These are phyloP conservation scores for Ophiobolus disseminans DNA, from an alignment of 2,329 filamentous ascomycete species.

Conservation along the genomic window DNA sequence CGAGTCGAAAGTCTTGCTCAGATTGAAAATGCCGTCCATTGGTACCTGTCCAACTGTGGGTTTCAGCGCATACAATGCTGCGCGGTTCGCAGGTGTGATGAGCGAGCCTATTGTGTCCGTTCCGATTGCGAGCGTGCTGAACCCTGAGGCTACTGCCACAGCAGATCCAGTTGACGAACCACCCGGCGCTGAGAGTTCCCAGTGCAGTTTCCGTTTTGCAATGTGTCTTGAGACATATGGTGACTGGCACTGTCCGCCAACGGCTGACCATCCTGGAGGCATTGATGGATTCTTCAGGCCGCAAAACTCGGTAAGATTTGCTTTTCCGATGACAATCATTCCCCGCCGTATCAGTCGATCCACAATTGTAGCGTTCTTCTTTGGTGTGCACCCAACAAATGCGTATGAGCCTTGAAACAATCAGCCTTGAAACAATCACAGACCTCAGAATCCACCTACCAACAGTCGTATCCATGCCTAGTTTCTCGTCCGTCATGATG, in stretches of 20 bases:
- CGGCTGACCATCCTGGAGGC: constrained; percentile 51
- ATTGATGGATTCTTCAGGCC: constrained; percentile 47
- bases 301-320: constrained; percentile 52
- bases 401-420: constrained; percentile 40
- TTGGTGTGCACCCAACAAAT: constrained; percentile 48
- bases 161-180: constrained; percentile 50
- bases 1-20: constrained; percentile 45
- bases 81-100: constrained; percentile 50
- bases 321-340: constrained; percentile 53
- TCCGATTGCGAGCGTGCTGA: constrained; percentile 49
- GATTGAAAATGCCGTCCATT: constrained; percentile 46
- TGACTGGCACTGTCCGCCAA: constrained; percentile 49
- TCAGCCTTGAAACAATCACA: not conserved
- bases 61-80: constrained; percentile 51
- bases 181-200: constrained; percentile 47
- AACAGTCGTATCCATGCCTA: constrained; percentile 53
- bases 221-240: constrained; percentile 50
- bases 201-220: constrained; percentile 45
- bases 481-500: constrained; percentile 46
- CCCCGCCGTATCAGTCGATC: constrained; percentile 48
- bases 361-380: constrained; percentile 48
- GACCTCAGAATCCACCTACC: constrained; percentile 30
- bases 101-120: constrained; percentile 52
- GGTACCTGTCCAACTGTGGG: constrained; percentile 45
- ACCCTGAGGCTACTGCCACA: constrained; percentile 50